Percentiles rank a stretch among this genome's conserved stretches.
phyloP scores from a whole-genome alignment of 139 green algal genomes.

The Auxenochlorella protothecoides region DNA sequence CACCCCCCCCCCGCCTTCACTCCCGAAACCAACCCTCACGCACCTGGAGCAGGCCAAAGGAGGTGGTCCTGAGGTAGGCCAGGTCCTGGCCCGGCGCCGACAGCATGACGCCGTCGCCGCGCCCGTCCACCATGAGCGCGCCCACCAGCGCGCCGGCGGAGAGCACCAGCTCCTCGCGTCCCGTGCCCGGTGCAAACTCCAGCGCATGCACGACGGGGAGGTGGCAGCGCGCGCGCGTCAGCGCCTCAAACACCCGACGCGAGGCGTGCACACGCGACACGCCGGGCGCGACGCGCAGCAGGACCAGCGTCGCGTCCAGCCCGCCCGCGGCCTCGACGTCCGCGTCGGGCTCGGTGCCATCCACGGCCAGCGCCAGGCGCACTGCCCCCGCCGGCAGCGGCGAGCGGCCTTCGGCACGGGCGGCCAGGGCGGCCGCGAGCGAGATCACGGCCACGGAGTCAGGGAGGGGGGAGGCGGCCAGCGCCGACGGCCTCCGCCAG shows the following conservation, averaged over 20 bases:
- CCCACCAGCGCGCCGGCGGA: constrained; percentile 64
- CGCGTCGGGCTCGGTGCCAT: constrained; percentile 76
- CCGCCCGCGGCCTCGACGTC: constrained; percentile 44
- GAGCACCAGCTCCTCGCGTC: constrained; percentile 56
- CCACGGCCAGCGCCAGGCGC: constrained; percentile 63
- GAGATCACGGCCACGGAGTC: constrained; percentile 72
- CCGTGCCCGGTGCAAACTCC: no score
- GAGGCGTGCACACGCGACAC: constrained; percentile 71
- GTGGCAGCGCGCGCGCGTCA: constrained; percentile 27
- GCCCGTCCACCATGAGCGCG: constrained; percentile 85
- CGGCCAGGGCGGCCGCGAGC: constrained; percentile 34
- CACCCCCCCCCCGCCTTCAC: not conserved
- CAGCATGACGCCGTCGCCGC: constrained; percentile 89
- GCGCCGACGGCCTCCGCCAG: constrained; percentile 56
- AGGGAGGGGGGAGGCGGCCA: constrained; percentile 60
- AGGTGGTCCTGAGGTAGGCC: constrained; percentile 81
- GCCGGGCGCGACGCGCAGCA: constrained; percentile 55
- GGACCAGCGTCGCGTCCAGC: constrained; percentile 43
- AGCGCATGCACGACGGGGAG: no score
- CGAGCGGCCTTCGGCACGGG: constrained; percentile 12
- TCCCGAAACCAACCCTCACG: constrained; percentile 31
- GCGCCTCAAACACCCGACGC: constrained; percentile 77
- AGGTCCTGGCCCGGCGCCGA: constrained; percentile 63
- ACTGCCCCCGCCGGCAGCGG: constrained; percentile 55
- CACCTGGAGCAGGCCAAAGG: constrained; percentile 91